Evolutionary conservation across 1,284 basidiomycete genomes (phyloP), one percentile per base, ranked within the genome.

Genomic region (Amylostereum areolatum): DNA sequence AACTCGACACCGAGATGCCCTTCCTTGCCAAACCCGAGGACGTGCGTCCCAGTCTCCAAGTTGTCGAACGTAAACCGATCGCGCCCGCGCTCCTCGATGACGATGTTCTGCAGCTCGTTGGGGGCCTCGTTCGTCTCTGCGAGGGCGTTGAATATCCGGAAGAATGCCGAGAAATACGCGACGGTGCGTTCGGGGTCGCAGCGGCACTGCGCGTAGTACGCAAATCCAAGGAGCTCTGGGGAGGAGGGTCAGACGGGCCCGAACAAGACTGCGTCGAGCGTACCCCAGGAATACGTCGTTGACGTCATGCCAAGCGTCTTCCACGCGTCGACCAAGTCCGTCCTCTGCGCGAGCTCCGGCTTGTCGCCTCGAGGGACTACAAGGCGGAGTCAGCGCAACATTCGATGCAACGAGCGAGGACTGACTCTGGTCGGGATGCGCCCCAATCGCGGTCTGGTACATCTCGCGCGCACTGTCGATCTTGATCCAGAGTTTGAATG

Each of bases 381-480:
- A 37, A 48, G 39, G n/a, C 40, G 48, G 42, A 47, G 29, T 18
- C 18, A 18, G 18, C 18, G 18, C 18, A 18, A 18, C 18, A 18
- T 18, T 33, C 27, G 45, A 46, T 4, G 27, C 49, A 9, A 49
- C 29, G 45, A 43, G 40, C 36, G 40, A 43, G 2, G 10, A 65
- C 80, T 53, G 56, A 89, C 87, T 81, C 63, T 89, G 86, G 52
- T 83, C 80, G 32, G 80, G 76, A 64, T 90, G 85, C 3, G 86
- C 84, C 9, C 87, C 88, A 49, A 89, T 76, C 0, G 72, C 83
- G 39, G 62, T 72, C 61, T 87, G 85, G 62, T 83, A 82, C 70
- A 79, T 75, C 55, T 89, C 86, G 32, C 85, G 71, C 6, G 71
- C 81, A 55, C 68, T 73, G 35, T 84, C 77, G 30, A 81, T 66